These are phyloP conservation scores for Asterochloris erici DNA, from an alignment of 139 green algal species.

Conservation along the genomic window DNA sequence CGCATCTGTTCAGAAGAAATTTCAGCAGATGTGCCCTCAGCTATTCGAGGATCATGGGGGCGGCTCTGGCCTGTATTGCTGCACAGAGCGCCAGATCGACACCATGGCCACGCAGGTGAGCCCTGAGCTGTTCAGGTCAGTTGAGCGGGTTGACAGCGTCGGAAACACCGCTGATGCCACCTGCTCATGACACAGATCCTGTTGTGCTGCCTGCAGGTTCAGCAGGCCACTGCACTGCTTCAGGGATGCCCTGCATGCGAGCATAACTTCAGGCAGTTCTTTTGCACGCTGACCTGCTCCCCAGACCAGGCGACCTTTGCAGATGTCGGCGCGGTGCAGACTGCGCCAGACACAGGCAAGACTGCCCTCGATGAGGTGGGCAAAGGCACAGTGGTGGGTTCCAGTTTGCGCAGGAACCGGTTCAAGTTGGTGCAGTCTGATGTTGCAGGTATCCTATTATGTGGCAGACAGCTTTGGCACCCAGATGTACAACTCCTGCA, in stretches of 20 bases:
- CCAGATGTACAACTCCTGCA: slow-evolving; percentile 76
- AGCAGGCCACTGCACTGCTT: slow-evolving; percentile 68
- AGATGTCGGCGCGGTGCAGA: slow-evolving; percentile 69
- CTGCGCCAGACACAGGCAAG: slow-evolving; percentile 30
- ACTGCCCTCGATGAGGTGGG: slow-evolving; percentile 46
- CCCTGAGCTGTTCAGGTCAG: background rate
- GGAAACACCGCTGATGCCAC: background rate
- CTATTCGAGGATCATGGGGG: slow-evolving; percentile 51
- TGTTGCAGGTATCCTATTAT: slow-evolving; percentile 55
- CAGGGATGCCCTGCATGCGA: slow-evolving; percentile 85
- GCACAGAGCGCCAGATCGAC: slow-evolving; percentile 73
- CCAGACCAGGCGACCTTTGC: slow-evolving; percentile 79
- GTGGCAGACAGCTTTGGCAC: slow-evolving; percentile 45
- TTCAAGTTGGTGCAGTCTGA: slow-evolving; percentile 14
- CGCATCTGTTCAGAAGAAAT: slow-evolving; percentile 23
- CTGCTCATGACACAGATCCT: background rate
- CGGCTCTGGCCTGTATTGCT: slow-evolving; percentile 58
- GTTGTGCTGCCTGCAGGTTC: slow-evolving; percentile 34
- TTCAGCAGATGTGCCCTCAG: slow-evolving; percentile 58
- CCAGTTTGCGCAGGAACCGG: background rate
- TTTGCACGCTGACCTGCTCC: slow-evolving; percentile 71
- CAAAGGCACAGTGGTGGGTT: background rate
- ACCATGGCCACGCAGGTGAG: slow-evolving; percentile 55
- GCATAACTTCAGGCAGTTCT: slow-evolving; percentile 92
- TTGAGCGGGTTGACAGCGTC: background rate